phyloP scores from a whole-genome alignment of 2,329 filamentous ascomycete genomes.

The Cryoendolithus antarcticus region DNA sequence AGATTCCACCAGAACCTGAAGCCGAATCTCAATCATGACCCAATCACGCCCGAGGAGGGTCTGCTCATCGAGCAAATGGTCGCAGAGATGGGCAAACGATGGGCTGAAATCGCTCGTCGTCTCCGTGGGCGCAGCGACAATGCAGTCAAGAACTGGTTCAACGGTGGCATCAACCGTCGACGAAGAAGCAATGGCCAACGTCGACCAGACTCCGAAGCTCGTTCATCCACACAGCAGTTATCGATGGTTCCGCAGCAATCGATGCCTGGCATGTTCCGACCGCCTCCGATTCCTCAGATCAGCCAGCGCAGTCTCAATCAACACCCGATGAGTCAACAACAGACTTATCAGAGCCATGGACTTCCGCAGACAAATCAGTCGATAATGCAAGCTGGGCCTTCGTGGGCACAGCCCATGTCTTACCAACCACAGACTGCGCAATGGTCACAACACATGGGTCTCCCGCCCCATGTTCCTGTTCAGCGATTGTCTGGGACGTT shows the following conservation, averaged over 20 bases:
- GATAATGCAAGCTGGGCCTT: slow-evolving; percentile 11
- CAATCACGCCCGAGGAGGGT: slow-evolving; percentile 67
- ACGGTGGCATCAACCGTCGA: slow-evolving; percentile 77
- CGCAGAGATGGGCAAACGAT: slow-evolving; percentile 65
- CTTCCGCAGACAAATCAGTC: slow-evolving; percentile 14
- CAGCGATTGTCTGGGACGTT: slow-evolving; percentile 20
- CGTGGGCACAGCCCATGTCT: slow-evolving; percentile 7
- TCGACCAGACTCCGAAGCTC: slow-evolving; percentile 21
- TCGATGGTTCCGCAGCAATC: background rate
- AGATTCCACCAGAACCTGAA: slow-evolving; percentile 89
- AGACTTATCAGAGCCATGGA: slow-evolving; percentile 11
- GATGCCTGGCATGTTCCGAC: background rate
- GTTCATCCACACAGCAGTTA: slow-evolving; percentile 13
- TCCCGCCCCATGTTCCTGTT: slow-evolving; percentile 18
- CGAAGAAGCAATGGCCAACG: slow-evolving; percentile 29
- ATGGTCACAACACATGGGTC: slow-evolving; percentile 20
- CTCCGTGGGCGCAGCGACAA: slow-evolving; percentile 84
- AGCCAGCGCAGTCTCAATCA: background rate
- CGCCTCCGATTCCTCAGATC: background rate
- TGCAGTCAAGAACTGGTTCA: slow-evolving; percentile 97
- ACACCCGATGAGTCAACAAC: slow-evolving; percentile 12
- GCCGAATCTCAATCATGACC: slow-evolving; percentile 65
- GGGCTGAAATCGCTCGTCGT: slow-evolving; percentile 81
- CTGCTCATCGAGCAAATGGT: slow-evolving; percentile 67
- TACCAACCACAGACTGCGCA: slow-evolving; percentile 13